These are phyloP conservation scores for Penicillium occitanis DNA, from an alignment of 2,329 filamentous ascomycete genomes.

Conservation along the genomic window DNA sequence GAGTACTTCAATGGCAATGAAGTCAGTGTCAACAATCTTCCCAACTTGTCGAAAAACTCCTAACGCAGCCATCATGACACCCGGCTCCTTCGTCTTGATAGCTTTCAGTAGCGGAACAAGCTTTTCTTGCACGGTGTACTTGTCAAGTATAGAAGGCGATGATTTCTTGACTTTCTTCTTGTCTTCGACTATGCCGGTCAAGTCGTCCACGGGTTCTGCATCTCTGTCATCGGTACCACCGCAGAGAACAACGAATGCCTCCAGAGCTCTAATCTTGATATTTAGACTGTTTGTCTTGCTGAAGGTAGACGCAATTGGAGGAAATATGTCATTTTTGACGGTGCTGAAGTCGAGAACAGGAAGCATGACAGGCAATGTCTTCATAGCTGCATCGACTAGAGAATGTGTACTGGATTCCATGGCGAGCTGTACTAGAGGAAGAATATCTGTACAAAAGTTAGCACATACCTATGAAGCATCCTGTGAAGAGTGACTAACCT, in stretches of 20 bases:
- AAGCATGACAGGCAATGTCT: slow-evolving; percentile 74
- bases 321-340: slow-evolving; percentile 95
- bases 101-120: slow-evolving; percentile 84
- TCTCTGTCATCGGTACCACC: slow-evolving; percentile 64
- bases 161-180: slow-evolving; percentile 60
- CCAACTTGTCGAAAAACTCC: slow-evolving; percentile 83
- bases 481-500: slow-evolving; percentile 52
- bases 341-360: slow-evolving; percentile 93
- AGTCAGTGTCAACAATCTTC: slow-evolving; percentile 78
- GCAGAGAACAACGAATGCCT: slow-evolving; percentile 86
- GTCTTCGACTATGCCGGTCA: slow-evolving; percentile 64
- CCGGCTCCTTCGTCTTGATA: slow-evolving; percentile 97
- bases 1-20: slow-evolving; percentile 85
- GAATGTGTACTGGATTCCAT: slow-evolving; percentile 87
- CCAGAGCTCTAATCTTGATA: slow-evolving; percentile 89
- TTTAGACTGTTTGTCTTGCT: slow-evolving; percentile 88
- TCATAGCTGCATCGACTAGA: slow-evolving; percentile 80
- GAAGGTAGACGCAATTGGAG: slow-evolving; percentile 85
- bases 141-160: slow-evolving; percentile 81
- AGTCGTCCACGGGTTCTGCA: slow-evolving; percentile 61
- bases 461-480: slow-evolving; percentile 14
- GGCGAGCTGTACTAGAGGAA: slow-evolving; percentile 79
- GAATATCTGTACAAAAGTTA: slow-evolving; percentile 62
- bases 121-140: slow-evolving; percentile 98
- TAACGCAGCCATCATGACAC: slow-evolving; percentile 92